Evolutionary conservation across 345 rosid species (phyloP), one percentile per base, ranked within the genome.

Genomic region (Hirschfeldia incana): DNA sequence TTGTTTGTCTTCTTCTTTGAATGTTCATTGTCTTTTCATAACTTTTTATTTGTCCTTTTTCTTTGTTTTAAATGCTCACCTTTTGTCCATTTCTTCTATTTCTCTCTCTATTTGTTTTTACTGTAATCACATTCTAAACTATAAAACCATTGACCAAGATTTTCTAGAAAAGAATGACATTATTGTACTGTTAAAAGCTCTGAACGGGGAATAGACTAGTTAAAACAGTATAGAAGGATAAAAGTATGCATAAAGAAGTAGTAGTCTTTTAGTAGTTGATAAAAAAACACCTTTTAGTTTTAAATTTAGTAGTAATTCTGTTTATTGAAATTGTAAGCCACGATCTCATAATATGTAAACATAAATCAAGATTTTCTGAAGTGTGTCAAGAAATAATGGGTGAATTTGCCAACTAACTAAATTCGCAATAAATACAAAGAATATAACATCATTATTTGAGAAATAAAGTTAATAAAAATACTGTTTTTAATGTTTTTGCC

Each of bases 111-210:
- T 80, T 75, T 75, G 76, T 80, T 69, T 74, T 69, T 61, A 74
- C 26, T 37, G 7, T 51, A 8, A 51, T 58, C 44, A 46, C 13
- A 51, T 26, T 72, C 61, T 4, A 21, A 51, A 55, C 30, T 51
- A 62, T 53, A 67, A 78, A 53, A 74, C 75, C 79, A 74, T 80
- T 80, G 83, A 80, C 83, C 79, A 74, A 74, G 59, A 79, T 61
- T 79, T 60, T 37, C 49, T 12, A 13, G n/a, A 78, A 78, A 65
- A 34, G 28, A 44, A 69, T 60, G 44, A 39, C 2, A 37, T n/a
- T 13, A 13, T 27, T 62, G 51, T 74, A 75, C 66, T 75, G 17
- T 37, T 75, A 17, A 49, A 27, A 55, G 57, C n/a, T 44, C 39
- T 67, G 16, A 4, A 7, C 37, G 0, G 42, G 17, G 44, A 75